Percentiles rank a stretch among this genome's conserved stretches.
Evolutionary conservation across 768 basidiomycete genomes (phyloP).

Genomic region (Piloderma croceum): DNA sequence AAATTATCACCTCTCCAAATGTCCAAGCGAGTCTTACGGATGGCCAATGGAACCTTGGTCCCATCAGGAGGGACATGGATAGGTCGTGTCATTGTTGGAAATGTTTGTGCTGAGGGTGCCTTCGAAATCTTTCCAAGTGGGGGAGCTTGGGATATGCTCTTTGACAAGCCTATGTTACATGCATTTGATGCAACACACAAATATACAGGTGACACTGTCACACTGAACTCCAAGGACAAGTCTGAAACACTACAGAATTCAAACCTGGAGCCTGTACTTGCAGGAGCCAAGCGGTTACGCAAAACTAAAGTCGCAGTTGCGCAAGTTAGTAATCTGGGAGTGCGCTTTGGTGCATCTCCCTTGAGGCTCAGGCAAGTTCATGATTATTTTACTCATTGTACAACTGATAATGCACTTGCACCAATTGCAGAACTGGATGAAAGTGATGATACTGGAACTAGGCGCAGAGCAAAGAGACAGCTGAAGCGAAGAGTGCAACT

Average conservation of each 20-base stretch:
- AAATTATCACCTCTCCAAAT: slow-evolving; percentile 5
- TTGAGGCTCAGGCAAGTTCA: neutral
- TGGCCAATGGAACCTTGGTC: slow-evolving; percentile 28
- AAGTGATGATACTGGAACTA: too few relatives aligned
- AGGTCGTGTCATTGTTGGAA: neutral
- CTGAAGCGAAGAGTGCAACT: too few relatives aligned
- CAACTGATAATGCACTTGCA: neutral
- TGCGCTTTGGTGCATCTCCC: neutral
- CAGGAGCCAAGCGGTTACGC: neutral
- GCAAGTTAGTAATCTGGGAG: too few relatives aligned
- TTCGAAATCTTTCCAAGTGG: slow-evolving; percentile 7
- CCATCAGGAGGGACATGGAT: slow-evolving; percentile 3
- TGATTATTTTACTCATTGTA: neutral
- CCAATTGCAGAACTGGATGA: too few relatives aligned
- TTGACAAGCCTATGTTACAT: slow-evolving; percentile 6
- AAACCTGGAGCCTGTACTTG: neutral
- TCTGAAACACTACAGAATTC: neutral
- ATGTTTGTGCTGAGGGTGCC: neutral
- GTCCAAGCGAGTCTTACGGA: slow-evolving; percentile 19
- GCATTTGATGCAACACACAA: slow-evolving; percentile 10
- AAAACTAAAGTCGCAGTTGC: neutral
- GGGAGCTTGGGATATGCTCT: slow-evolving; percentile 2
- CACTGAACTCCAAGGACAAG: neutral
- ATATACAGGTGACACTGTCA: slow-evolving; percentile 8
- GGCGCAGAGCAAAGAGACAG: too few relatives aligned